Evolutionary conservation across 345 rosid genomes (phyloP).

Genomic region (Barbarea vulgaris): DNA sequence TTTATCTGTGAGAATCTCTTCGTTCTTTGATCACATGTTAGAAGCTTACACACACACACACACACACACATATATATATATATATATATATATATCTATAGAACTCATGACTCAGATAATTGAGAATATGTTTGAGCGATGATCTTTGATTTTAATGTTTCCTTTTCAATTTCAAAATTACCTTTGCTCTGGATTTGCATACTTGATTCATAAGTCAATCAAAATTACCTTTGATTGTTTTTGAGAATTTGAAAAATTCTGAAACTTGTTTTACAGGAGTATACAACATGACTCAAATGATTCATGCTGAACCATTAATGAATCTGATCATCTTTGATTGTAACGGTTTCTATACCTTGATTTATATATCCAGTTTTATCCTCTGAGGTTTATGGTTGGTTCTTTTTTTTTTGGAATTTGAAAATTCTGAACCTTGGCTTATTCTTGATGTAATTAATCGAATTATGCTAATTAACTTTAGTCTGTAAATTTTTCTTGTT

Average conservation of each 20-base stretch:
- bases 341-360: not conserved
- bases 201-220: not conserved
- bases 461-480: conserved; percentile 4
- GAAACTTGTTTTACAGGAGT: not conserved
- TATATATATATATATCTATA: no score
- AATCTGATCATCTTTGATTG: not conserved
- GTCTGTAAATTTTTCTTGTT: not conserved
- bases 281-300: not conserved
- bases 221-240: not conserved
- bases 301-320: not conserved
- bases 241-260: no score
- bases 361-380: not conserved
- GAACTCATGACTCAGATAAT: not conserved
- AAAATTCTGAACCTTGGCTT: not conserved
- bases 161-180: not conserved
- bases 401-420: not conserved
- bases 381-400: not conserved
- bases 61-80: no score
- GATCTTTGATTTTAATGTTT: not conserved
- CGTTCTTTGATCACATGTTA: not conserved
- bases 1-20: not conserved
- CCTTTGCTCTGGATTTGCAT: not conserved
- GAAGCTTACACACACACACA: no score
- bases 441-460: not conserved
- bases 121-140: not conserved